phyloP scores from a whole-genome alignment of 2,329 filamentous ascomycete genomes.

The Colletotrichum sp. region DNA sequence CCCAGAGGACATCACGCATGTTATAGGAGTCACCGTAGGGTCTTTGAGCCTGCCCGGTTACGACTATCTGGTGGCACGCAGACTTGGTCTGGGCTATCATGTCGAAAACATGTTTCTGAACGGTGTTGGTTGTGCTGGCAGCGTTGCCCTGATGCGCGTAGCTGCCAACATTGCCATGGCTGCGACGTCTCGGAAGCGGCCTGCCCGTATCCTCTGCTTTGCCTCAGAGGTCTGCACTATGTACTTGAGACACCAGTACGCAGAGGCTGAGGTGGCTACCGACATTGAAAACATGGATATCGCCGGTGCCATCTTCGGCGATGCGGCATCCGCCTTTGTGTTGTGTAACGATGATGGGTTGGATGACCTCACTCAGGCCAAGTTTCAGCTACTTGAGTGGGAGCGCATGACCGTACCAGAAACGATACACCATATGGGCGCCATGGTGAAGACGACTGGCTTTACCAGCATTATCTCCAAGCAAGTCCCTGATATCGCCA shows the following conservation, averaged over 20 bases:
- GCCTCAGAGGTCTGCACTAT: slow-evolving; percentile 28
- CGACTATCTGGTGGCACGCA: slow-evolving; percentile 37
- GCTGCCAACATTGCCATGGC: slow-evolving; percentile 24
- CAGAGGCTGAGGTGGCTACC: slow-evolving; percentile 23
- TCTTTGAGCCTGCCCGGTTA: slow-evolving; percentile 40
- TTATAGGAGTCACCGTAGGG: slow-evolving; percentile 41
- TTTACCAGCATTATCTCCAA: slow-evolving; percentile 6
- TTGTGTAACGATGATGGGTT: slow-evolving; percentile 25
- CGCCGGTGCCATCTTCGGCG: slow-evolving; percentile 26
- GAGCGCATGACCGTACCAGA: background rate
- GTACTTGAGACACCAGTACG: slow-evolving; percentile 19
- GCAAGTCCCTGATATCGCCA: background rate
- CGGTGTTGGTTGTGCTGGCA: slow-evolving; percentile 43
- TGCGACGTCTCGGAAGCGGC: slow-evolving; percentile 18
- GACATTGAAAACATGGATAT: slow-evolving; percentile 24
- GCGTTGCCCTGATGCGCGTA: slow-evolving; percentile 32
- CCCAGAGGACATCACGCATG: slow-evolving; percentile 36
- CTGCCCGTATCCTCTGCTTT: slow-evolving; percentile 27
- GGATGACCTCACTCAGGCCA: background rate
- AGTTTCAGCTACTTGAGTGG: slow-evolving; percentile 2
- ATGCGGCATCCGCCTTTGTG: slow-evolving; percentile 26
- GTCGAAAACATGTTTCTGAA: slow-evolving; percentile 37
- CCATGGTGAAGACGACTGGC: background rate
- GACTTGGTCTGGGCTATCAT: slow-evolving; percentile 29
- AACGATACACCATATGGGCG: slow-evolving; percentile 4